These are phyloP conservation scores for Phytopythium cucurbitacearum DNA, from an alignment of 352 stramenopile genomes.

Conservation along the genomic window DNA sequence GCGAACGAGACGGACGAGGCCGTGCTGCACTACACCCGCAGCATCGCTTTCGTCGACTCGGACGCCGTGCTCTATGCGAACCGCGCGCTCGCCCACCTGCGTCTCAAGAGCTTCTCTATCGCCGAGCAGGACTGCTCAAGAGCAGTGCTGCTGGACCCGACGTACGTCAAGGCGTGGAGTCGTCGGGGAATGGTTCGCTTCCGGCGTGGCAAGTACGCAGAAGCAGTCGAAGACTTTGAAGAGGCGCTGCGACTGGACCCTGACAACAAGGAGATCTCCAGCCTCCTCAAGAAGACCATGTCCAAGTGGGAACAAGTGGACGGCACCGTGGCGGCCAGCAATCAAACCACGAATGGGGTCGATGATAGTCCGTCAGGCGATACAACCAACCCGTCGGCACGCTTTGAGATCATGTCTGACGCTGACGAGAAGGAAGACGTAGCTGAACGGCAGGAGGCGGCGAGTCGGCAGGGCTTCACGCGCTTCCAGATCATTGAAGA, in stretches of 20 bases:
- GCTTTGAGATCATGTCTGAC: constrained; percentile 66
- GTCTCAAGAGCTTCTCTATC: constrained; percentile 76
- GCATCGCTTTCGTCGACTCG: constrained; percentile 73
- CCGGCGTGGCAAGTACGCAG: constrained; percentile 78
- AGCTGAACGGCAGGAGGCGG: not conserved
- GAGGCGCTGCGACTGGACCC: constrained; percentile 61
- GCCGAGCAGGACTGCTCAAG: constrained; percentile 85
- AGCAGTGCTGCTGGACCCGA: constrained; percentile 72
- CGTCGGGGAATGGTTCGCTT: constrained; percentile 88
- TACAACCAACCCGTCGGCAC: constrained; percentile 31
- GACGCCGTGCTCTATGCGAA: constrained; percentile 86
- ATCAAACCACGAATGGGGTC: constrained; percentile 12
- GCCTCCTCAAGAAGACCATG: constrained; percentile 71
- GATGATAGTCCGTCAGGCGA: constrained; percentile 3
- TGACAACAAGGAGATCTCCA: constrained; percentile 63
- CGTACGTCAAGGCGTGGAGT: constrained; percentile 85
- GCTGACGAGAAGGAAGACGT: constrained; percentile 18
- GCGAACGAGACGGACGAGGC: constrained; percentile 82
- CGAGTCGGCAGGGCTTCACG: constrained; percentile 27
- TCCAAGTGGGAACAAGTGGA: constrained; percentile 71
- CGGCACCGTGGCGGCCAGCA: constrained; percentile 23
- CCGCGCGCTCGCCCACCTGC: constrained; percentile 76
- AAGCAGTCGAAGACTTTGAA: constrained; percentile 82
- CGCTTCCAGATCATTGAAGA: constrained; percentile 61
- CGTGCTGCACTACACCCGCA: constrained; percentile 86